These are phyloP conservation scores for Pythium guiyangense DNA, from an alignment of 352 stramenopile species.

Conservation along the genomic window DNA sequence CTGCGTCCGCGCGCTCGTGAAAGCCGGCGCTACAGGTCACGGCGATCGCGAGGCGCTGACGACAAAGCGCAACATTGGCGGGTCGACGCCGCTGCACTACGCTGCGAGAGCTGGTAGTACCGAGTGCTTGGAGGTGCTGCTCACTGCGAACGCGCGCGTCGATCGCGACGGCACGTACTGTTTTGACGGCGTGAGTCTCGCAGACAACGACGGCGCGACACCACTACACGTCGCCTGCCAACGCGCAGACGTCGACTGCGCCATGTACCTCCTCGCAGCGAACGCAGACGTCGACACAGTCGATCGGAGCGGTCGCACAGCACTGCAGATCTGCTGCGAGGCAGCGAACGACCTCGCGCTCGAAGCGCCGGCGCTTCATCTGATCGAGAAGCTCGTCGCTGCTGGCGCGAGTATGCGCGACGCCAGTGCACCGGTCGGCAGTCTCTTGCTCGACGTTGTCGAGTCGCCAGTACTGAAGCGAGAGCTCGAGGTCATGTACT, in stretches of 20 bases:
- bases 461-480: slow-evolving; percentile 37
- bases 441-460: slow-evolving; percentile 43
- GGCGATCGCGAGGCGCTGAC: slow-evolving; percentile 8
- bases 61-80: slow-evolving; percentile 32
- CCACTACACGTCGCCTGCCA: slow-evolving; percentile 53
- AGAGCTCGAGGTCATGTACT: slow-evolving; percentile 54
- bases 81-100: slow-evolving; percentile 49
- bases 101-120: slow-evolving; percentile 40
- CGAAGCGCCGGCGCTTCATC: slow-evolving; percentile 17
- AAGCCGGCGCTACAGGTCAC: slow-evolving; percentile 2
- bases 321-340: slow-evolving; percentile 45
- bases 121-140: slow-evolving; percentile 49
- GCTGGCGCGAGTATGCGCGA: slow-evolving; percentile 2
- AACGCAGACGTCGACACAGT: slow-evolving; percentile 36
- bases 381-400: slow-evolving; percentile 7
- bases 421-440: not conserved
- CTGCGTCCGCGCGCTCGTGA: slow-evolving; percentile 20
- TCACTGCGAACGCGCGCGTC: slow-evolving; percentile 47
- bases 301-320: slow-evolving; percentile 24
- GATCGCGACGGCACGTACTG: slow-evolving; percentile 30
- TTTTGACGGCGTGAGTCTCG: slow-evolving; percentile 48
- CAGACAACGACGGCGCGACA: slow-evolving; percentile 44
- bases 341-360: slow-evolving; percentile 33
- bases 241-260: slow-evolving; percentile 32
- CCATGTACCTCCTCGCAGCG: slow-evolving; percentile 57